Percentiles rank a stretch among this genome's conserved stretches.
Evolutionary conservation across 1,139 yeast species (phyloP).

Genomic region (Kodamaea sp.): DNA sequence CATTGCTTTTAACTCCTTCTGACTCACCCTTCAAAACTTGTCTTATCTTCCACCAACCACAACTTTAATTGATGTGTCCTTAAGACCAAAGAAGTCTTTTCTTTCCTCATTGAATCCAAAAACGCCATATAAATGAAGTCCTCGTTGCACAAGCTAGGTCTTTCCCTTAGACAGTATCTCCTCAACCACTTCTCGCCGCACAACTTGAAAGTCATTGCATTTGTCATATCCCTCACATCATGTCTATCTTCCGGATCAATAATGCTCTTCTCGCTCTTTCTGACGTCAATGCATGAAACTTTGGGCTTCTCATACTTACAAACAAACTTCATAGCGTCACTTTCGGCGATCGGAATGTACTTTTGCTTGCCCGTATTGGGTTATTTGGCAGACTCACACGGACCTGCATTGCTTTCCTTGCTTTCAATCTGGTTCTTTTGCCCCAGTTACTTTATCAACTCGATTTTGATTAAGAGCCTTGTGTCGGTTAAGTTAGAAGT

Average conservation of each 20-base stretch:
- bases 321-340: conserved; percentile 73
- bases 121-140: no score
- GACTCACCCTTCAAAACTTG: no score
- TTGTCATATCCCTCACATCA: conserved; percentile 39
- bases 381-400: conserved; percentile 76
- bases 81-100: no score
- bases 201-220: conserved; percentile 34
- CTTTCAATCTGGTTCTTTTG: conserved; percentile 60
- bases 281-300: conserved; percentile 59
- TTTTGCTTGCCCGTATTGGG: conserved; percentile 82
- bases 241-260: conserved; percentile 83
- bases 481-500: conserved; percentile 1
- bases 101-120: no score
- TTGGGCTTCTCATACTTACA: conserved; percentile 65
- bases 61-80: no score
- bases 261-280: conserved; percentile 72
- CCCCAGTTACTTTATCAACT: conserved; percentile 64
- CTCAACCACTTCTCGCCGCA: conserved; percentile 22
- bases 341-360: conserved; percentile 79
- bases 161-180: conserved; percentile 18
- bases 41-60: no score
- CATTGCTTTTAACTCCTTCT: no score
- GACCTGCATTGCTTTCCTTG: conserved; percentile 70
- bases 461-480: conserved; percentile 2
- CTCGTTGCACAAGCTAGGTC: conserved; percentile 2